phyloP scores from a whole-genome alignment of 192 early-diverging fungal genomes.

The Backusella mclennaniae region DNA sequence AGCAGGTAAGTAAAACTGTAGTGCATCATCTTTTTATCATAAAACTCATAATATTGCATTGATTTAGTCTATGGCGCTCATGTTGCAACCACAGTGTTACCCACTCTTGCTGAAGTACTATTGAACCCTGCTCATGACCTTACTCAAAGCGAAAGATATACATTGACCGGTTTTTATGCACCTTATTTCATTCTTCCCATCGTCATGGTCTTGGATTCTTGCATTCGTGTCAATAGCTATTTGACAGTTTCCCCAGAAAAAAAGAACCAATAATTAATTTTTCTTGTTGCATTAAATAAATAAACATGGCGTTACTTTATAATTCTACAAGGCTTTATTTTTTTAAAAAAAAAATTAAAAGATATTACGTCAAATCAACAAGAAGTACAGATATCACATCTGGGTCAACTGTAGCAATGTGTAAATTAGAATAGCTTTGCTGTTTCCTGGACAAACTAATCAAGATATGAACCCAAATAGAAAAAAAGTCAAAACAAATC shows the following conservation, averaged over 20 bases:
- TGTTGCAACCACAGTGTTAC: conserved; percentile 68
- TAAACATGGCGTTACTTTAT: not conserved
- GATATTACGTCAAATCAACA: too few relatives aligned
- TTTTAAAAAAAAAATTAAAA: too few relatives aligned
- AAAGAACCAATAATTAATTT: not conserved
- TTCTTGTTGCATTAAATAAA: not conserved
- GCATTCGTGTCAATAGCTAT: not conserved
- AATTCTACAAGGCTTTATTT: too few relatives aligned
- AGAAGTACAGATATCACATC: too few relatives aligned
- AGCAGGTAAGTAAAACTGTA: not conserved
- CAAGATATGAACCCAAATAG: too few relatives aligned
- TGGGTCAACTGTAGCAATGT: too few relatives aligned
- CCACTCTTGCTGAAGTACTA: conserved; percentile 52
- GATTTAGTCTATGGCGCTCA: conserved; percentile 62
- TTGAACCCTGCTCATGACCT: conserved; percentile 45
- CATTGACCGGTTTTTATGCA: conserved; percentile 55
- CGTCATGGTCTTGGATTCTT: conserved; percentile 51
- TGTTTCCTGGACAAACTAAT: too few relatives aligned
- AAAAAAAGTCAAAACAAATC: too few relatives aligned
- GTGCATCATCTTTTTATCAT: too few relatives aligned
- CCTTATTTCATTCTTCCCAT: conserved; percentile 69
- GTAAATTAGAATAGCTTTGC: too few relatives aligned
- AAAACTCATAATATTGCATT: too few relatives aligned
- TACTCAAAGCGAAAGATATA: conserved; percentile 37
- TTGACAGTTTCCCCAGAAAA: not conserved